Conservation (phyloP, 495 filamentous ascomycete genomes). For the Talaromyces borbonicus region DNA sequence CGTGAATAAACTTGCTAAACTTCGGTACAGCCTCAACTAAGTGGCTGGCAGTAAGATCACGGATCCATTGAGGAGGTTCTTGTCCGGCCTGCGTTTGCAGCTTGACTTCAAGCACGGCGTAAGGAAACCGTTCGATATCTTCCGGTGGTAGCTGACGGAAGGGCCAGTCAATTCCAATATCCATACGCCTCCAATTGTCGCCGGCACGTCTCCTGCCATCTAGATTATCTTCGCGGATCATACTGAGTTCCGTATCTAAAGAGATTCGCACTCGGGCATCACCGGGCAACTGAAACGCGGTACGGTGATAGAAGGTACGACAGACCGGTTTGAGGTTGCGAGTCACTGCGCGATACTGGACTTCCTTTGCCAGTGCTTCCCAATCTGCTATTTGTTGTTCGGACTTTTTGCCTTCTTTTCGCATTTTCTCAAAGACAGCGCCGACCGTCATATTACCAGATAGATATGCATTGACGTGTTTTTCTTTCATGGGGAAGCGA, state of each 20-base stretch:
- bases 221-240: conserved; percentile 91
- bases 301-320: conserved; percentile 93
- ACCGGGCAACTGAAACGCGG: conserved; percentile 93
- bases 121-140: conserved; percentile 87
- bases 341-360: conserved; percentile 86
- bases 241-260: conserved; percentile 88
- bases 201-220: conserved; percentile 69
- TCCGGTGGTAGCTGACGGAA: conserved; percentile 79
- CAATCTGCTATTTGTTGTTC: conserved; percentile 81
- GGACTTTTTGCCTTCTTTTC: conserved; percentile 87
- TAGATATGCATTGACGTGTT: conserved; percentile 86
- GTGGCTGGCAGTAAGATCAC: conserved; percentile 82
- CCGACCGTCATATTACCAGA: conserved; percentile 71
- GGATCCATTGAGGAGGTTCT: conserved; percentile 93
- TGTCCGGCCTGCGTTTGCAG: conserved; percentile 95
- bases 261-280: conserved; percentile 96
- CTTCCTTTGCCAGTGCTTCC: conserved; percentile 80
- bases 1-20: conserved; percentile 99
- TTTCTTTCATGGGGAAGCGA: conserved; percentile 89
- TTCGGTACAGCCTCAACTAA: conserved; percentile 97
- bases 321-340: conserved; percentile 76
- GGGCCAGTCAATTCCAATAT: conserved; percentile 93
- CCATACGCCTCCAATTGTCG: conserved; percentile 91
- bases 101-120: conserved; percentile 95
- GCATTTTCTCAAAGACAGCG: conserved; percentile 84